Conservation (phyloP, 73 alveolate species). For the Paramecium biaurelia region DNA sequence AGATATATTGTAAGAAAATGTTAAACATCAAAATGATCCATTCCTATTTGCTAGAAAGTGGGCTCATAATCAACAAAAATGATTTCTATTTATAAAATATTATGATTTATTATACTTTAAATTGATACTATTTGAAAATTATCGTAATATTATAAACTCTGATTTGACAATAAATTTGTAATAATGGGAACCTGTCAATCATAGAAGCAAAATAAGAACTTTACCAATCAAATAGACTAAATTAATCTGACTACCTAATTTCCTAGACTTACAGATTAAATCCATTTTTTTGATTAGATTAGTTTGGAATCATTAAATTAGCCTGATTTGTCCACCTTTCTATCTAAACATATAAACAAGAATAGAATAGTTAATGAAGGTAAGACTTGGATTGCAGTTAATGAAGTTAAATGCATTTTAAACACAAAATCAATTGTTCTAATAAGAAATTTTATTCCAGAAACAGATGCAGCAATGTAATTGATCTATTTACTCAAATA, state of each 20-base stretch:
- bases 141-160: not conserved
- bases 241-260: not conserved
- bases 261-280: not conserved
- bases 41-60: conserved; percentile 36
- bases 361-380: conserved; percentile 1
- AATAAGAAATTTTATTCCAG: conserved; percentile 11
- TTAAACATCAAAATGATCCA: conserved; percentile 13
- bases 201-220: not conserved
- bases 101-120: not conserved
- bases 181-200: conserved; percentile 21
- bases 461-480: conserved; percentile 20
- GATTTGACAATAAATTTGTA: not conserved
- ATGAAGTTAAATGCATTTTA: not conserved
- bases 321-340: not conserved
- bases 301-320: not conserved
- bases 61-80: not conserved
- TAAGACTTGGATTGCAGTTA: not conserved
- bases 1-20: not conserved
- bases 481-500: not conserved
- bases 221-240: not conserved
- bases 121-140: not conserved
- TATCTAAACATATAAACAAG: not conserved
- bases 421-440: not conserved
- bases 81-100: not conserved
- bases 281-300: not conserved